These are phyloP conservation scores for Nakazawaea ernobii DNA, from an alignment of 805 yeast genomes.

Conservation along the genomic window DNA sequence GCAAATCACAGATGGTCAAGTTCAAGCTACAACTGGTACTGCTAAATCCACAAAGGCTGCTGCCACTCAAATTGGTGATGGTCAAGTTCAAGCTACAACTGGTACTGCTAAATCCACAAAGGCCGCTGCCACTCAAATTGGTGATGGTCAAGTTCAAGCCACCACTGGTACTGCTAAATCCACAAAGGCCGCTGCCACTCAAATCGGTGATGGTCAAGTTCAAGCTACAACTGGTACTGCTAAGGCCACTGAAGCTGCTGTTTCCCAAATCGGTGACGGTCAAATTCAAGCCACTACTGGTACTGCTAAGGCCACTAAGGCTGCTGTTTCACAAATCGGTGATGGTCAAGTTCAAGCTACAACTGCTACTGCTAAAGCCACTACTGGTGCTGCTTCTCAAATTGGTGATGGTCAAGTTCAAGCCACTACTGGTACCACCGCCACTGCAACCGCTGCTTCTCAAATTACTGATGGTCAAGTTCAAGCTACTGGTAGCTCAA, in stretches of 20 bases:
- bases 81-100: slow-evolving; percentile 38
- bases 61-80: slow-evolving; percentile 38
- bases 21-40: slow-evolving; percentile 35
- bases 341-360: slow-evolving; percentile 33
- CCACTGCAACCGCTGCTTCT: slow-evolving; percentile 30
- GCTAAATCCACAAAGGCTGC: slow-evolving; percentile 28
- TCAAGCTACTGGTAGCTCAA: slow-evolving; percentile 28
- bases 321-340: slow-evolving; percentile 29
- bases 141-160: slow-evolving; percentile 43
- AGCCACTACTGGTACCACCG: slow-evolving; percentile 26
- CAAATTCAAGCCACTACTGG: slow-evolving; percentile 36
- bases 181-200: slow-evolving; percentile 30
- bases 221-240: slow-evolving; percentile 38
- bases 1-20: slow-evolving; percentile 39
- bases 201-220: slow-evolving; percentile 50
- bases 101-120: slow-evolving; percentile 25
- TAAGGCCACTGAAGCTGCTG: slow-evolving; percentile 30
- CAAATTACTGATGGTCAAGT: slow-evolving; percentile 46
- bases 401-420: slow-evolving; percentile 42
- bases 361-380: slow-evolving; percentile 16
- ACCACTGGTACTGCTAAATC: slow-evolving; percentile 18
- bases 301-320: slow-evolving; percentile 22
- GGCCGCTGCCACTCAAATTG: slow-evolving; percentile 38
- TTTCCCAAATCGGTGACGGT: slow-evolving; percentile 43
- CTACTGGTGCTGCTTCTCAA: slow-evolving; percentile 30